Conservation (phyloP, 1,139 yeast species). For the Nakaseomyces kungkrabaensis region DNA sequence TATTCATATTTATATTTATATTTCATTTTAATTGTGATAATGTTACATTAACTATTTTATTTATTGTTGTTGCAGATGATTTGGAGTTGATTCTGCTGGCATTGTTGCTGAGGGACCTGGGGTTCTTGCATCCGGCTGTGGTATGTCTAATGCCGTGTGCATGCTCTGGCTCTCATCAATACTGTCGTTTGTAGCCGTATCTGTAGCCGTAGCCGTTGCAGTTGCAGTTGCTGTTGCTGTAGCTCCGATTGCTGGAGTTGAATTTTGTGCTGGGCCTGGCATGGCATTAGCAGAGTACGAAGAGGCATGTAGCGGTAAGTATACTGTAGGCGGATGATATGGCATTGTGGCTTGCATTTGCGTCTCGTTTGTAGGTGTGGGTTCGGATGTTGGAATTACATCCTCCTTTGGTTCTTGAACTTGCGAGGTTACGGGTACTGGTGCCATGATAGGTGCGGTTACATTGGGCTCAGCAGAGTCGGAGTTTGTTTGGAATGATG, state of each 20-base stretch:
- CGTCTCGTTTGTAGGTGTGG: neutral
- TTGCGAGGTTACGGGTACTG: neutral
- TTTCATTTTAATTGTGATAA: too few species aligned
- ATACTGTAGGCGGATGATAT: neutral
- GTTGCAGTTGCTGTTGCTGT: neutral
- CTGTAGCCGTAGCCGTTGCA: neutral
- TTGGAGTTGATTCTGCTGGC: neutral
- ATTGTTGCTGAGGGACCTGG: neutral
- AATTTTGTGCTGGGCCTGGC: neutral
- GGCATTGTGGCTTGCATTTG: neutral
- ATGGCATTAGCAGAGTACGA: neutral
- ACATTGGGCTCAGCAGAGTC: neutral
- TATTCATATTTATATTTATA: too few species aligned
- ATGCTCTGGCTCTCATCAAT: constrained; percentile 1
- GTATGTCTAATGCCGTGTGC: neutral
- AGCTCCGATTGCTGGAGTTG: too few species aligned
- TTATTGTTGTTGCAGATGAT: neutral
- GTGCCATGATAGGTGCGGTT: too few species aligned
- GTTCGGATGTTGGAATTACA: neutral
- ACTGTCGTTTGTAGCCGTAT: neutral
- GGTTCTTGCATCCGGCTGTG: neutral
- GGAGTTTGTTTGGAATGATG: neutral
- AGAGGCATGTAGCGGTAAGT: neutral
- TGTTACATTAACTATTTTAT: too few species aligned
- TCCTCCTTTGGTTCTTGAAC: neutral